These are phyloP conservation scores for Penicillium turbatum DNA, from an alignment of 495 filamentous ascomycete species.

Conservation along the genomic window DNA sequence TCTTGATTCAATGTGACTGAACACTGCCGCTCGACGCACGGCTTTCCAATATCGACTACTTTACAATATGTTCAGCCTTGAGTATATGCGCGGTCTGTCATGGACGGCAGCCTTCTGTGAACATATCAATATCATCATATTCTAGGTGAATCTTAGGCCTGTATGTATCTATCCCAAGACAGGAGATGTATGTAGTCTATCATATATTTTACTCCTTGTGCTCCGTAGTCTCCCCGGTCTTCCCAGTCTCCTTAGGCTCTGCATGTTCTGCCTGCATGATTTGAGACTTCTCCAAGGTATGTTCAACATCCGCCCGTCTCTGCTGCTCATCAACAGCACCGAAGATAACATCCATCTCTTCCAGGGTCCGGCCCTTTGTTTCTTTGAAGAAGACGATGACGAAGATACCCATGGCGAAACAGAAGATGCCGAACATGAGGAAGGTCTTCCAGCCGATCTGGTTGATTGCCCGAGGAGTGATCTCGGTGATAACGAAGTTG, in stretches of 20 bases:
- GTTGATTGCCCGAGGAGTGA: conserved; percentile 38
- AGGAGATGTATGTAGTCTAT: not conserved
- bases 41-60: too few species aligned
- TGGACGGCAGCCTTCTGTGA: too few species aligned
- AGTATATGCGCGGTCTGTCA: too few species aligned
- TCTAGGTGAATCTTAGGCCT: too few species aligned
- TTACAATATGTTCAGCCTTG: too few species aligned
- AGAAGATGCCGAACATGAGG: conserved; percentile 54
- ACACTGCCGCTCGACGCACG: too few species aligned
- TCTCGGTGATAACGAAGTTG: conserved; percentile 42
- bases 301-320: conserved; percentile 38
- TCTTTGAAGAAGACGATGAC: conserved; percentile 56
- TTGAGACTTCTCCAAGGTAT: conserved; percentile 34
- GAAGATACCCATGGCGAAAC: conserved; percentile 30
- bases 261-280: conserved; percentile 26
- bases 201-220: not conserved
- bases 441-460: conserved; percentile 51
- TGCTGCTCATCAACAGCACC: conserved; percentile 36
- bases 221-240: not conserved
- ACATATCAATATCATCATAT: not conserved
- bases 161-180: not conserved
- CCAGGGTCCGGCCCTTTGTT: conserved; percentile 51
- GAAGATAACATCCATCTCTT: conserved; percentile 49
- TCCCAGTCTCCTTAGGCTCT: conserved; percentile 3
- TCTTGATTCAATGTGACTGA: too few species aligned